Evolutionary conservation across 441 rosid genomes (phyloP).

Genomic region (Erodium texanum): DNA sequence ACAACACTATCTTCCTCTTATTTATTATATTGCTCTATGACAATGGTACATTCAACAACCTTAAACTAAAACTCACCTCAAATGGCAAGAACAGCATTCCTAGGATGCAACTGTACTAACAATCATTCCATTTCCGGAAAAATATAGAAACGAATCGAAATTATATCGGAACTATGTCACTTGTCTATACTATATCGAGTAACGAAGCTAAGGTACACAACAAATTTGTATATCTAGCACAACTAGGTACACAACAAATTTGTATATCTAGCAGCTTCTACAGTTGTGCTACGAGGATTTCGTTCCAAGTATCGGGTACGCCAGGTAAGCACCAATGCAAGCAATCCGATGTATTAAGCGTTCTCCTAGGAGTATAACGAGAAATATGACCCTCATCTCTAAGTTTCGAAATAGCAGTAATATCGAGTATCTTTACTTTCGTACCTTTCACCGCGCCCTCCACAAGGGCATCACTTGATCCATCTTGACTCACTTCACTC

Average conservation of each 20-base stretch:
- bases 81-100: too few species aligned
- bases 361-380: slow-evolving; percentile 28
- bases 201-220: not conserved
- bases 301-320: slow-evolving; percentile 61
- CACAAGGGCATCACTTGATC: slow-evolving; percentile 43
- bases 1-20: not conserved
- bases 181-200: too few species aligned
- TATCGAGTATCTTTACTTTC: slow-evolving; percentile 46
- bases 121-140: not conserved
- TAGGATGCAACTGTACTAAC: too few species aligned
- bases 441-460: slow-evolving; percentile 50
- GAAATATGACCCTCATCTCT: slow-evolving; percentile 69
- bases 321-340: slow-evolving; percentile 77
- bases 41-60: not conserved
- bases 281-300: slow-evolving; percentile 41
- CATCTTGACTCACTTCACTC: slow-evolving; percentile 33
- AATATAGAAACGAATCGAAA: not conserved
- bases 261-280: slow-evolving; percentile 10
- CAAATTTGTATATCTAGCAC: not conserved
- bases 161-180: too few species aligned
- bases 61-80: too few species aligned
- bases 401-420: slow-evolving; percentile 51
- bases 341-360: slow-evolving; percentile 40
- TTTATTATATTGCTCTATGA: not conserved
- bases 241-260: not conserved